Percentiles rank a stretch among this genome's conserved stretches.
phyloP scores from a whole-genome alignment of 768 basidiomycete species.

The Calocybe gangraenosa region DNA sequence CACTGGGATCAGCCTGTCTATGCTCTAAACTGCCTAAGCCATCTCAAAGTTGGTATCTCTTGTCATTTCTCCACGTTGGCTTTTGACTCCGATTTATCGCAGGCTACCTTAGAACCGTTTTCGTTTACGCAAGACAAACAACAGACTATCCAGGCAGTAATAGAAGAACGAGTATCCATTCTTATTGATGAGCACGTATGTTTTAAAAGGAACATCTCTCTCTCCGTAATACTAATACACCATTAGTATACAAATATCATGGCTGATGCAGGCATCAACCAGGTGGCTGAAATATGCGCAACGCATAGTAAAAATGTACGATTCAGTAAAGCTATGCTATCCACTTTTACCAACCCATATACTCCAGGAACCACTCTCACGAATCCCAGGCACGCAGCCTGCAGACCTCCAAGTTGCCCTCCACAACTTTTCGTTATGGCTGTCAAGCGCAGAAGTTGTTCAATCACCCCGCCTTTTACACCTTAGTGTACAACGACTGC shows the following conservation, averaged over 20 bases:
- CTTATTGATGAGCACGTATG: conserved; percentile 85
- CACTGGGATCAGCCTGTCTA: conserved; percentile 84
- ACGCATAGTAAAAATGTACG: conserved; percentile 35
- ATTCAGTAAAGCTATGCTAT: not conserved
- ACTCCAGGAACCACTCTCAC: conserved; percentile 66
- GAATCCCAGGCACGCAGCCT: conserved; percentile 62
- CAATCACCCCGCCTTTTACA: conserved; percentile 76
- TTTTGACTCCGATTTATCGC: conserved; percentile 2
- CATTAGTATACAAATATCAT: conserved; percentile 46
- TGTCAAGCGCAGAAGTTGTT: conserved; percentile 76
- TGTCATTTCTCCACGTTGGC: not conserved
- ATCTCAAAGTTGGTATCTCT: conserved; percentile 59
- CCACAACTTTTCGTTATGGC: conserved; percentile 75
- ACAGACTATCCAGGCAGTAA: conserved; percentile 47
- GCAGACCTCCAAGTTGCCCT: conserved; percentile 59
- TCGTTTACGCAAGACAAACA: conserved; percentile 64
- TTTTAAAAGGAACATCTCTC: conserved; percentile 8
- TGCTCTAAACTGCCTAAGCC: conserved; percentile 80
- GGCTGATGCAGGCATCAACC: conserved; percentile 48
- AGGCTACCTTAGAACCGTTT: conserved; percentile 67
- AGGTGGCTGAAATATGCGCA: conserved; percentile 40
- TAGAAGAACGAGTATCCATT: conserved; percentile 56
- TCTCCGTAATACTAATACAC: conserved; percentile 3
- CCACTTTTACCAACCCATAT: not conserved
- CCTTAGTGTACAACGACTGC: conserved; percentile 63